Evolutionary conservation across 2,329 filamentous ascomycete species (phyloP).

Genomic region (Lachnum nothofagi): DNA sequence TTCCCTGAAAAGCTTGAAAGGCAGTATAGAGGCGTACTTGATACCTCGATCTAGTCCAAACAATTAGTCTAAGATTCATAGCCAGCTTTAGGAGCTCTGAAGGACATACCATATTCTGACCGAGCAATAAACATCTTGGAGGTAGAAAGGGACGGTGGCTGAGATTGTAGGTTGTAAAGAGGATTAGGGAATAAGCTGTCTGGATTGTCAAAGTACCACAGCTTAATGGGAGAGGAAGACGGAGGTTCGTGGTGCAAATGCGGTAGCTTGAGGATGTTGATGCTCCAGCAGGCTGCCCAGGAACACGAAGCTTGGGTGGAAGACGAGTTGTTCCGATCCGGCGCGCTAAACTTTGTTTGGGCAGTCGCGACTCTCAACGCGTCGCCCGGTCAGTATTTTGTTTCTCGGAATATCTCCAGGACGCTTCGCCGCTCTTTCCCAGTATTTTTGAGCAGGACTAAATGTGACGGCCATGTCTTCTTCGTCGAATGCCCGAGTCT

Average conservation of each 20-base stretch:
- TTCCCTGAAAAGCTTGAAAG: constrained; percentile 9
- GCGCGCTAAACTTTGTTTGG: not conserved
- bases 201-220: not conserved
- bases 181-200: constrained; percentile 2
- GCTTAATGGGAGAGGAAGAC: not conserved
- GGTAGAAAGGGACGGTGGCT: not conserved
- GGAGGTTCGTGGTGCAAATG: constrained; percentile 1
- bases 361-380: not conserved
- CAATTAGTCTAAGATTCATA: constrained; percentile 34
- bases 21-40: constrained; percentile 60
- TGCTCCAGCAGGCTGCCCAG: constrained; percentile 12
- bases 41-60: constrained; percentile 81
- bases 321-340: not conserved
- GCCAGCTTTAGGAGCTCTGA: constrained; percentile 16
- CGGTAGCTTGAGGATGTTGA: constrained; percentile 10
- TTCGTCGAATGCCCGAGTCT: constrained; percentile 28
- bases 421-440: not conserved
- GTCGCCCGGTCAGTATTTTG: too few species aligned
- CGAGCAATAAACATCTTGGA: constrained; percentile 97
- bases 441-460: constrained; percentile 7
- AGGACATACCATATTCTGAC: constrained; percentile 90
- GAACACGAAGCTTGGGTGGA: constrained; percentile 13
- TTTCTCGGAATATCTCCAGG: too few species aligned
- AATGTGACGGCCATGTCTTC: constrained; percentile 33
- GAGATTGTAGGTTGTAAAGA: not conserved